Conservation (phyloP, 345 rosid species). For the Brassica napus region Da-Ae NC_063441.1:10655001-10655500, state of each 20-base stretch:
- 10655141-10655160: background rate
- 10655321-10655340: background rate
- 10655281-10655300: background rate
- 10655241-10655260: no score
- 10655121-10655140: background rate
- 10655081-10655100: background rate
- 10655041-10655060: background rate
- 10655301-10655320: background rate
- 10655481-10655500: background rate
- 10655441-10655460: background rate
- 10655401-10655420: background rate
- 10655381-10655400: background rate
- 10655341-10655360: background rate
- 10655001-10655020: no score
- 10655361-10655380: background rate
- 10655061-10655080: background rate
- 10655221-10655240: no score
- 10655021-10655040: background rate
- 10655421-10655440: background rate
- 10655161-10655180: background rate
- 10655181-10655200: background rate
- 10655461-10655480: background rate
- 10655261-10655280: background rate
- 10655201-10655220: background rate
- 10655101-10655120: background rate